phyloP scores from a whole-genome alignment of 306 rosid genomes.

The Lathyrus sativus region DNA sequence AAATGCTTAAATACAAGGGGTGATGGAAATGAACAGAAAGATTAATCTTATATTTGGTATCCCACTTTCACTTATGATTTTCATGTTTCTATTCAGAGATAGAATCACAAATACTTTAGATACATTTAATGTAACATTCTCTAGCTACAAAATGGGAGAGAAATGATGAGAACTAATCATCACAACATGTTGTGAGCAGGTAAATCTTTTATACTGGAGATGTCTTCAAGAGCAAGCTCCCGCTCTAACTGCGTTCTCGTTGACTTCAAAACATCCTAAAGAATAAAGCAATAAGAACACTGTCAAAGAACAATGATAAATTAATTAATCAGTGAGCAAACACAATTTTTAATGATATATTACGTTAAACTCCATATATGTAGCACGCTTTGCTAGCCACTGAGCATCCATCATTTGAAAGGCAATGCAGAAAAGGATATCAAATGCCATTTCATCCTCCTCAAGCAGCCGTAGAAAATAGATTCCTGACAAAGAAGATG shows the following conservation, averaged over 20 bases:
- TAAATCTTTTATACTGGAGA: slow-evolving; percentile 66
- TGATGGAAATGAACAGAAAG: slow-evolving; percentile 13
- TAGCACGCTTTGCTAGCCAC: slow-evolving; percentile 93
- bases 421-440: slow-evolving; percentile 75
- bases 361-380: slow-evolving; percentile 96
- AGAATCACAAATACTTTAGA: slow-evolving; percentile 26
- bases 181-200: slow-evolving; percentile 83
- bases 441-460: slow-evolving; percentile 89
- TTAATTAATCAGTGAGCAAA: slow-evolving; percentile 12
- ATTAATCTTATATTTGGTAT: slow-evolving; percentile 13
- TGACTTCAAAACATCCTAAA: slow-evolving; percentile 80
- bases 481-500: slow-evolving; percentile 65
- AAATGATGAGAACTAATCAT: slow-evolving; percentile 39
- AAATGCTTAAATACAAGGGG: slow-evolving; percentile 11
- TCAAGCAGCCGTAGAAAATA: slow-evolving; percentile 64
- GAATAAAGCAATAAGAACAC: slow-evolving; percentile 17
- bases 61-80: slow-evolving; percentile 31
- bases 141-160: background rate
- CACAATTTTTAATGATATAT: slow-evolving; percentile 1
- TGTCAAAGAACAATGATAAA: background rate
- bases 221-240: slow-evolving; percentile 90
- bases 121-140: slow-evolving; percentile 31
- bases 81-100: slow-evolving; percentile 15
- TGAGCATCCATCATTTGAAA: slow-evolving; percentile 96
- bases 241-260: slow-evolving; percentile 88